phyloP scores from a whole-genome alignment of 1,139 yeast species.

The Nakaseomyces kungkrabaensis region DNA sequence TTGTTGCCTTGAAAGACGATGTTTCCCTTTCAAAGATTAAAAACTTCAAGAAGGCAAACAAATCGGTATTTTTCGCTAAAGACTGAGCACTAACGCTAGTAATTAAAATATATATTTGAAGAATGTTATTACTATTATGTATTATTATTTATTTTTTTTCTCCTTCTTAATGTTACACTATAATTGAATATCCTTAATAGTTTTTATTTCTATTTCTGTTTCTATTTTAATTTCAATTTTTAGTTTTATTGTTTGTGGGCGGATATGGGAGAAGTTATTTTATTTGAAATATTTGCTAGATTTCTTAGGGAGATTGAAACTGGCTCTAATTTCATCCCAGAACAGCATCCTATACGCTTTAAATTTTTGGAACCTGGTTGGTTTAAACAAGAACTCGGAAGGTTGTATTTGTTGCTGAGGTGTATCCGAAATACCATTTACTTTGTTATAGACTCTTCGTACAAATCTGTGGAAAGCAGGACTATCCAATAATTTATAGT shows the following conservation, averaged over 20 bases:
- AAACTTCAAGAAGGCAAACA: conserved; percentile 48
- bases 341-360: conserved; percentile 58
- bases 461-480: conserved; percentile 64
- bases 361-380: conserved; percentile 45
- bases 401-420: conserved; percentile 1
- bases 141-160: not conserved
- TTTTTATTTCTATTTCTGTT: no score
- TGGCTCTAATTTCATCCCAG: conserved; percentile 49
- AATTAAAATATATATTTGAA: no score
- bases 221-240: no score
- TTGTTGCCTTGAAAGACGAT: conserved; percentile 62
- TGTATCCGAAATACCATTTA: conserved; percentile 45
- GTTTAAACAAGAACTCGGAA: conserved; percentile 31
- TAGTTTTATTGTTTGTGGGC: no score
- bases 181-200: no score
- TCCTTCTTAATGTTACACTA: conserved; percentile 5
- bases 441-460: conserved; percentile 48
- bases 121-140: not conserved
- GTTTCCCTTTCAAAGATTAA: conserved; percentile 53
- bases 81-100: no score
- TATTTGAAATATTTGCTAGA: conserved; percentile 3
- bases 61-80: conserved; percentile 25
- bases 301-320: conserved; percentile 36
- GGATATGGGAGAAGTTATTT: conserved; percentile 3
- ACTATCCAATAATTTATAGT: conserved; percentile 45